These are phyloP conservation scores for Cylindrotheca closterium DNA, from an alignment of 108 stramenopile species.

Conservation along the genomic window DNA sequence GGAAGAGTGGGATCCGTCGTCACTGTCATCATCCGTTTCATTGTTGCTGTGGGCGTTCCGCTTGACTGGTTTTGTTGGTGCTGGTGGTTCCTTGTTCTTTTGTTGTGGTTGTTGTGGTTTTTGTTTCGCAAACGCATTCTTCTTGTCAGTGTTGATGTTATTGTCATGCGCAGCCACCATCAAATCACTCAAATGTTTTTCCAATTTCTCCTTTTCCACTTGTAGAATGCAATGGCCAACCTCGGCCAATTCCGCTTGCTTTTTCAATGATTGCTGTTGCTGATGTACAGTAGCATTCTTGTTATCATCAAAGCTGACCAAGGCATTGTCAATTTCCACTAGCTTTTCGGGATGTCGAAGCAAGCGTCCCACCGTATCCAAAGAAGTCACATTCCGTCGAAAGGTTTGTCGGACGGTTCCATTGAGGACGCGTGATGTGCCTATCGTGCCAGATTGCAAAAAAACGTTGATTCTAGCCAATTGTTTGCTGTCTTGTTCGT, in stretches of 20 bases:
- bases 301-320: constrained; percentile 32
- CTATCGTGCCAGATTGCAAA: constrained; percentile 62
- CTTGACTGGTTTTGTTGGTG: constrained; percentile 5
- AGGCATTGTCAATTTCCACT: constrained; percentile 29
- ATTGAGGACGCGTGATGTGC: constrained; percentile 47
- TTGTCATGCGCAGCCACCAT: neutral
- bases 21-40: constrained; percentile 20
- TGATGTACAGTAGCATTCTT: neutral
- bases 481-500: neutral
- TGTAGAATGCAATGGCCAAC: constrained; percentile 69
- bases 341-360: constrained; percentile 38
- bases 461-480: constrained; percentile 68
- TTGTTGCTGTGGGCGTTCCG: neutral
- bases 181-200: constrained; percentile 41
- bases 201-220: constrained; percentile 63
- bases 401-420: constrained; percentile 48
- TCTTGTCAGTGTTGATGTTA: neutral
- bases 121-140: too few relatives aligned
- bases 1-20: constrained; percentile 6
- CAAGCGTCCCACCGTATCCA: constrained; percentile 39
- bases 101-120: constrained; percentile 4
- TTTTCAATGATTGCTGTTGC: constrained; percentile 11
- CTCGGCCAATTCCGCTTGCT: constrained; percentile 63
- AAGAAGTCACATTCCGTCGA: constrained; percentile 41
- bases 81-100: constrained; percentile 3